These are phyloP conservation scores for Grosmannia huntii DNA, from an alignment of 2,329 filamentous ascomycete genomes.

Conservation along the genomic window DNA sequence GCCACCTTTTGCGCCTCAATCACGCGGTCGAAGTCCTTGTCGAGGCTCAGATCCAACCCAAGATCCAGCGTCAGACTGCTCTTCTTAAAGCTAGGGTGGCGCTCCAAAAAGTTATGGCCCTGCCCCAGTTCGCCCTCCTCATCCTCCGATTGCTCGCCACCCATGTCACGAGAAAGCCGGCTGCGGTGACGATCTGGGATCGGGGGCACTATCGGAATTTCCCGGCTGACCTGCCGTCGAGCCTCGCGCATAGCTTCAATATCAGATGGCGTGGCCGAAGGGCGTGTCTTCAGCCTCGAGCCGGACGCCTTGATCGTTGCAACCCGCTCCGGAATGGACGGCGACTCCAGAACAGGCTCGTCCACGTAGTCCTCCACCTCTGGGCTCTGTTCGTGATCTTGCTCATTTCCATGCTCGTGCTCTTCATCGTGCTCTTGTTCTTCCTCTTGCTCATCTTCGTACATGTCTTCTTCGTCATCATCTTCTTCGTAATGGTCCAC, in stretches of 20 bases:
- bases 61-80: slow-evolving; percentile 72
- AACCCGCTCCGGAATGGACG: slow-evolving; percentile 63
- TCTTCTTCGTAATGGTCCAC: slow-evolving; percentile 25
- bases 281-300: slow-evolving; percentile 75
- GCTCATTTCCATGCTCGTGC: slow-evolving; percentile 3
- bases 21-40: slow-evolving; percentile 86
- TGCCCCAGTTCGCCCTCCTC: slow-evolving; percentile 15
- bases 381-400: not conserved
- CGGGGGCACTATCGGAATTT: slow-evolving; percentile 45
- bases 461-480: slow-evolving; percentile 1
- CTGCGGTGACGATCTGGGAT: slow-evolving; percentile 49
- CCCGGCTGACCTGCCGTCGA: slow-evolving; percentile 71
- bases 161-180: slow-evolving; percentile 37
- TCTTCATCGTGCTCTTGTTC: slow-evolving; percentile 23
- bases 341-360: slow-evolving; percentile 29
- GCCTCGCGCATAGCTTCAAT: slow-evolving; percentile 73
- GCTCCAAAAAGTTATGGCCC: slow-evolving; percentile 35
- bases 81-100: slow-evolving; percentile 65
- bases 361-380: not conserved
- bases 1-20: slow-evolving; percentile 95
- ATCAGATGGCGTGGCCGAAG: slow-evolving; percentile 79
- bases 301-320: slow-evolving; percentile 85
- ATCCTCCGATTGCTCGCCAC: slow-evolving; percentile 15
- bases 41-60: slow-evolving; percentile 74
- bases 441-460: slow-evolving; percentile 3